These are phyloP conservation scores for Spiromastix sp. DNA, from an alignment of 2,329 filamentous ascomycete species.

Conservation along the genomic window DNA sequence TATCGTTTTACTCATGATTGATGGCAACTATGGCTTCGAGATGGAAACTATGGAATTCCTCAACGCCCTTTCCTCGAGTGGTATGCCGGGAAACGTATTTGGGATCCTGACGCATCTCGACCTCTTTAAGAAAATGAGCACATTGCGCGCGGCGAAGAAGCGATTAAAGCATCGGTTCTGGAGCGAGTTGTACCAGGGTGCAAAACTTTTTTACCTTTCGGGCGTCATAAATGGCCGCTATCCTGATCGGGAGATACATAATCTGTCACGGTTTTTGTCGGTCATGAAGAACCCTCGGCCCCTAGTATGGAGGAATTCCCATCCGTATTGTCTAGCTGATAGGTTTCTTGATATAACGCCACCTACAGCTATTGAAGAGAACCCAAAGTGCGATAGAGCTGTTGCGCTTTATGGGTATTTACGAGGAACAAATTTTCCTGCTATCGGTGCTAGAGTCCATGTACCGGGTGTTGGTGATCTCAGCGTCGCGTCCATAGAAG, in stretches of 20 bases:
- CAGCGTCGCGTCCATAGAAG: conserved; percentile 71
- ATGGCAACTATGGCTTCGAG: conserved; percentile 97
- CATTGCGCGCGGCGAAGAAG: conserved; percentile 90
- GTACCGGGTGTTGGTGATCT: conserved; percentile 88
- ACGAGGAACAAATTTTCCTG: conserved; percentile 85
- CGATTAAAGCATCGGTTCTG: conserved; percentile 89
- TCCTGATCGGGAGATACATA: conserved; percentile 92
- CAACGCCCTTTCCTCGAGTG: conserved; percentile 82
- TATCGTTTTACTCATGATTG: conserved; percentile 95
- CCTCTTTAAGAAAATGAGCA: conserved; percentile 86
- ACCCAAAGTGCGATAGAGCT: conserved; percentile 81
- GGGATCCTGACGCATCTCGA: conserved; percentile 94
- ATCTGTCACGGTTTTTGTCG: conserved; percentile 85
- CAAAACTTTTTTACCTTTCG: conserved; percentile 92
- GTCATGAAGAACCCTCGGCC: conserved; percentile 99
- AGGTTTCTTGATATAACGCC: conserved; percentile 93
- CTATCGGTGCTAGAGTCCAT: conserved; percentile 76
- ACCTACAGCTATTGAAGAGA: conserved; percentile 78
- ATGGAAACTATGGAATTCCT: conserved; percentile 99
- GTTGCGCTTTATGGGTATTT: conserved; percentile 89
- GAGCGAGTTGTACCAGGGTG: conserved; percentile 93
- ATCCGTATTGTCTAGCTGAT: conserved; percentile 88
- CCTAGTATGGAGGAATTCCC: conserved; percentile 91
- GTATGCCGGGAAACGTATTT: conserved; percentile 98
- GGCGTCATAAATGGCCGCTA: conserved; percentile 96